Evolutionary conservation across 2,329 filamentous ascomycete species (phyloP).

Genomic region (Alternaria sp.): DNA sequence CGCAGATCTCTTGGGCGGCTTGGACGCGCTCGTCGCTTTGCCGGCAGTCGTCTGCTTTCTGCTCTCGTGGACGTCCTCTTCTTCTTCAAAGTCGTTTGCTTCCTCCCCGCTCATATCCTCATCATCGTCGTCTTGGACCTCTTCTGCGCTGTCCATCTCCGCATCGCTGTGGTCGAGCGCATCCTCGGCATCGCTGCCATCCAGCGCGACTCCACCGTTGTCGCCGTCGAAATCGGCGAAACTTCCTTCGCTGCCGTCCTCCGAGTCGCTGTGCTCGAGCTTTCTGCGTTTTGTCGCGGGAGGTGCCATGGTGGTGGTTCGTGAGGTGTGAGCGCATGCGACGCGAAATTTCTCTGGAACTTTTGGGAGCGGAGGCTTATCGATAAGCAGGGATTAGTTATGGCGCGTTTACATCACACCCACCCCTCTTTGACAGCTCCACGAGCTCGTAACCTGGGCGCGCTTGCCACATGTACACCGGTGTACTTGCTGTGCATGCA

Average conservation of each 20-base stretch:
- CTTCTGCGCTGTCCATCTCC: constrained; percentile 18
- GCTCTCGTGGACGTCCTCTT: constrained; percentile 15
- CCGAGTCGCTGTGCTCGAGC: constrained; percentile 49
- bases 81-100: constrained; percentile 13
- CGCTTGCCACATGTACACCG: constrained; percentile 3
- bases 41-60: constrained; percentile 6
- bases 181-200: constrained; percentile 21
- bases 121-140: constrained; percentile 12
- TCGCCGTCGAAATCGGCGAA: constrained; percentile 30
- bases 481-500: neutral
- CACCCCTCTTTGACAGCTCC: constrained; percentile 7
- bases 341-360: constrained; percentile 27
- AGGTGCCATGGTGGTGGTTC: constrained; percentile 37
- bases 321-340: constrained; percentile 9
- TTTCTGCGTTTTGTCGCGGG: constrained; percentile 56
- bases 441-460: neutral
- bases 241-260: constrained; percentile 33
- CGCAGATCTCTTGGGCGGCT: constrained; percentile 31
- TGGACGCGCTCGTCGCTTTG: constrained; percentile 18
- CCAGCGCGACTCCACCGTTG: constrained; percentile 22
- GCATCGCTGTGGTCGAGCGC: constrained; percentile 12
- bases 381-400: constrained; percentile 22
- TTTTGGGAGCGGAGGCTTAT: constrained; percentile 28
- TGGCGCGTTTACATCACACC: constrained; percentile 1
- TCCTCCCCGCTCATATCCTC: constrained; percentile 21